phyloP scores from a whole-genome alignment of 2,329 filamentous ascomycete genomes.

The Acrodontium crateriforme region DNA sequence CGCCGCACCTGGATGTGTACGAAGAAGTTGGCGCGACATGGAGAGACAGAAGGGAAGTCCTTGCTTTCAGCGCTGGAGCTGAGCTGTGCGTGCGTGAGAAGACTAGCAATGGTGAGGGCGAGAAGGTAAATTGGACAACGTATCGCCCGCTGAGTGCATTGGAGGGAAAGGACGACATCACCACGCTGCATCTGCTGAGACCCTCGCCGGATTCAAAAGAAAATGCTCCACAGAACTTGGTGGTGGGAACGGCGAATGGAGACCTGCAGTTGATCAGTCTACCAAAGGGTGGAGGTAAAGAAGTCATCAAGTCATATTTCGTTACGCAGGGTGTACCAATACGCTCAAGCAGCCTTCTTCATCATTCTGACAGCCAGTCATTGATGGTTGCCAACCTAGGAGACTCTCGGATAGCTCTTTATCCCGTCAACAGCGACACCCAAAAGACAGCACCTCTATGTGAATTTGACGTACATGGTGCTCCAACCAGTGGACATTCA shows the following conservation, averaged over 20 bases:
- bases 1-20: conserved; percentile 28
- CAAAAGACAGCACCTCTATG: conserved; percentile 24
- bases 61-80: conserved; percentile 48
- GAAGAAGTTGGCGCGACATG: conserved; percentile 23
- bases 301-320: conserved; percentile 25
- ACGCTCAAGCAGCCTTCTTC: conserved; percentile 26
- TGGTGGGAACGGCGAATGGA: conserved; percentile 44
- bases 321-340: conserved; percentile 32
- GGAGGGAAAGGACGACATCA: conserved; percentile 46
- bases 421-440: conserved; percentile 12
- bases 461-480: conserved; percentile 15
- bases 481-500: conserved; percentile 2
- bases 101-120: conserved; percentile 15
- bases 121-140: conserved; percentile 31
- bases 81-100: conserved; percentile 38
- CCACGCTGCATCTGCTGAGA: conserved; percentile 39
- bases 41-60: conserved; percentile 38
- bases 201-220: conserved; percentile 21
- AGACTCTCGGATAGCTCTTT: conserved; percentile 26
- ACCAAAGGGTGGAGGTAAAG: conserved; percentile 8
- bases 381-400: conserved; percentile 40
- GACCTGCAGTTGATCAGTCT: conserved; percentile 29
- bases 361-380: conserved; percentile 7
- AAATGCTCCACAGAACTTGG: conserved; percentile 30
- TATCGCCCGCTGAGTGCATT: conserved; percentile 37